Evolutionary conservation across 202 grass and related monocot species (phyloP).

Genomic region (Cymbopogon flexuosus): DNA sequence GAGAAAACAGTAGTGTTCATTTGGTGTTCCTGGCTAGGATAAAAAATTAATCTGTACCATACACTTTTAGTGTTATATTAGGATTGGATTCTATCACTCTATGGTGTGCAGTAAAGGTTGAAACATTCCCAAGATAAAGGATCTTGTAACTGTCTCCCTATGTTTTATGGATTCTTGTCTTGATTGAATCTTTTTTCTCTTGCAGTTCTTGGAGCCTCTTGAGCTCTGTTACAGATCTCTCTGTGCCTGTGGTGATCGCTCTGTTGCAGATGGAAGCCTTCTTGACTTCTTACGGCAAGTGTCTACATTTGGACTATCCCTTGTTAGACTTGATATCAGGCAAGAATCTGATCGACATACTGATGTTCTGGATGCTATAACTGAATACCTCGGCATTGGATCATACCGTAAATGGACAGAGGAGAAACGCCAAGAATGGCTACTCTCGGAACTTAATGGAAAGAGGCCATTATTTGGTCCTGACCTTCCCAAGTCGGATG

Average conservation of each 20-base stretch:
- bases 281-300: slow-evolving; percentile 92
- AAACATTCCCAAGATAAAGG: background rate
- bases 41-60: background rate
- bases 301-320: slow-evolving; percentile 84
- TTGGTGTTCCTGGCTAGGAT: slow-evolving; percentile 8
- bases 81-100: background rate
- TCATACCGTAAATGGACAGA: slow-evolving; percentile 88
- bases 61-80: background rate
- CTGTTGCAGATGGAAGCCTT: slow-evolving; percentile 85
- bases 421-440: slow-evolving; percentile 86
- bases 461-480: slow-evolving; percentile 76
- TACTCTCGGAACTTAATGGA: slow-evolving; percentile 84
- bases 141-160: background rate
- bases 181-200: slow-evolving; percentile 15
- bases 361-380: slow-evolving; percentile 81
- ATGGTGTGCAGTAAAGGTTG: background rate
- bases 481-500: slow-evolving; percentile 75
- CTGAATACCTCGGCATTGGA: slow-evolving; percentile 63
- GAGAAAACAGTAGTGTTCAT: slow-evolving; percentile 9
- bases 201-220: slow-evolving; percentile 86
- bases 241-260: slow-evolving; percentile 71
- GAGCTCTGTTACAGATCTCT: slow-evolving; percentile 91
- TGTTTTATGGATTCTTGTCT: background rate
- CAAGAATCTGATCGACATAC: slow-evolving; percentile 93
- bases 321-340: slow-evolving; percentile 92